These are phyloP conservation scores for Desmodesmus armatus DNA, from an alignment of 139 green algal genomes.

Conservation along the genomic window DNA sequence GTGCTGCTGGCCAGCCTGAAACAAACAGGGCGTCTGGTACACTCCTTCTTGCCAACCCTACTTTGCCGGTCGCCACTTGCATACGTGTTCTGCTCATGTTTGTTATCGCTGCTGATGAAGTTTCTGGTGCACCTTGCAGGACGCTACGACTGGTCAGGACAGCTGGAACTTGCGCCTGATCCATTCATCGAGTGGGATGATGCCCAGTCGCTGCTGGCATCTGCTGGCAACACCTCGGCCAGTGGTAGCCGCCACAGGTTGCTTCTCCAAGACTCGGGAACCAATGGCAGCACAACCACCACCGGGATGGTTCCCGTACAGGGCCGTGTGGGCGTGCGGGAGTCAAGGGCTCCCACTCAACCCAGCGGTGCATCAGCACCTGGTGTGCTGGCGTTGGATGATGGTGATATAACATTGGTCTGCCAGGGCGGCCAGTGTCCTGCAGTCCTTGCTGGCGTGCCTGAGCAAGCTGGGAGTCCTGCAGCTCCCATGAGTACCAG, in stretches of 20 bases:
- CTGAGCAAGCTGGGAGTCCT: neutral
- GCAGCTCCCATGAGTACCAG: neutral
- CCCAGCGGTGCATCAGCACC: neutral
- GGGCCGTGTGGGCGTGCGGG: neutral
- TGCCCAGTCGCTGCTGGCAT: neutral
- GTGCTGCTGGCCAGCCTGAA: neutral
- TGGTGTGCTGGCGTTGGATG: neutral
- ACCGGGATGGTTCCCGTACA: constrained; percentile 25
- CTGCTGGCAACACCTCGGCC: neutral
- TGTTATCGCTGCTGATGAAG: neutral
- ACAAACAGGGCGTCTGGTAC: neutral
- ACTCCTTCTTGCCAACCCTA: neutral
- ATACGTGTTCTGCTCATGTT: neutral
- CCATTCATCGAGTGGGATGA: constrained; percentile 10
- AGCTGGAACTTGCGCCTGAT: constrained; percentile 6
- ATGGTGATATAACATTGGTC: neutral
- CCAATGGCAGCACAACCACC: neutral
- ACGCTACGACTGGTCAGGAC: constrained; percentile 9
- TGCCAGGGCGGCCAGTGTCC: neutral
- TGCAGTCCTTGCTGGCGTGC: too few relatives aligned
- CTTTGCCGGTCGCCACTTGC: neutral
- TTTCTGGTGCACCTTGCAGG: neutral
- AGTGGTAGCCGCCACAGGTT: neutral
- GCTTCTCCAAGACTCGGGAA: neutral
- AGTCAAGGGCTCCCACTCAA: neutral